These are phyloP conservation scores for Apiotrichum veenhuisii DNA, from an alignment of 1,284 basidiomycete species.

Conservation along the genomic window DNA sequence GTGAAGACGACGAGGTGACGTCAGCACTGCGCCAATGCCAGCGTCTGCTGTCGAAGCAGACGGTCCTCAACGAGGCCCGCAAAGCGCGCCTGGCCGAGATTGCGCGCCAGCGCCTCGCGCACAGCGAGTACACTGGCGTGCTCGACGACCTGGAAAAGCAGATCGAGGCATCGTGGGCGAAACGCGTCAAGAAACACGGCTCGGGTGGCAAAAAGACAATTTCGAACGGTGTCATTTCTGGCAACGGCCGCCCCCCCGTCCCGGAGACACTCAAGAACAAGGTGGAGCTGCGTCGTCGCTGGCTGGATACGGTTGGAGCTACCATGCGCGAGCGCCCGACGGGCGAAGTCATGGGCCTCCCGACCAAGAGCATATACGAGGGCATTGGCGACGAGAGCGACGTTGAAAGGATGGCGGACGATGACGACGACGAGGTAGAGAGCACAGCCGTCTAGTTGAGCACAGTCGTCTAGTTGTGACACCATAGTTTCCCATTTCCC, in stretches of 20 bases:
- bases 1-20: constrained; percentile 89
- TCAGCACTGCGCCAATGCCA: constrained; percentile 85
- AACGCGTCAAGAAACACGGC: constrained; percentile 52
- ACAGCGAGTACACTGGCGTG: constrained; percentile 77
- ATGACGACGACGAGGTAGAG: constrained; percentile 30
- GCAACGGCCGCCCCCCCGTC: constrained; percentile 60
- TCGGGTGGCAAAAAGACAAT: constrained; percentile 52
- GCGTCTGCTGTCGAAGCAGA: constrained; percentile 69
- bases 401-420: constrained; percentile 47
- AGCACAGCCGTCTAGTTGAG: constrained; percentile 10
- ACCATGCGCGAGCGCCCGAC: constrained; percentile 61
- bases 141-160: constrained; percentile 79
- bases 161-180: constrained; percentile 56
- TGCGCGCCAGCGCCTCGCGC: constrained; percentile 81
- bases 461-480: background rate
- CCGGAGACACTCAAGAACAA: constrained; percentile 66
- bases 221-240: constrained; percentile 50
- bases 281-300: constrained; percentile 65
- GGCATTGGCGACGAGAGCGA: constrained; percentile 61
- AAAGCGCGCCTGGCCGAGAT: constrained; percentile 68
- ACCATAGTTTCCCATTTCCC: background rate
- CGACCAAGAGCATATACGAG: constrained; percentile 66
- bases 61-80: constrained; percentile 76
- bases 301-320: constrained; percentile 67
- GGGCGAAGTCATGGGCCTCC: constrained; percentile 71